phyloP scores from a whole-genome alignment of 257 asterid genomes.

The Solanum chiquidenum region DNA sequence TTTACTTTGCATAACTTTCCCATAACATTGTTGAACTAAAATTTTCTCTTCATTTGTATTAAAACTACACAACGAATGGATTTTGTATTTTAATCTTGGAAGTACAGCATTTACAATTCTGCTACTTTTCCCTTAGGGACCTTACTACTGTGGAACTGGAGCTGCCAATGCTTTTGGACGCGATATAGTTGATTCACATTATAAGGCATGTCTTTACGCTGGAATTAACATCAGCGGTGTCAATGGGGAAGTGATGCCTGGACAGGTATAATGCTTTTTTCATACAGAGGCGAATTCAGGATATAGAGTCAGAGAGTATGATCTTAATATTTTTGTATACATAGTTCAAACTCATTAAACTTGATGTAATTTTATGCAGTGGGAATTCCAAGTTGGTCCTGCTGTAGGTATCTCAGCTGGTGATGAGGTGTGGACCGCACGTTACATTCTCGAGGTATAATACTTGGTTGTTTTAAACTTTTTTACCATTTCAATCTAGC shows the following conservation, averaged over 20 bases:
- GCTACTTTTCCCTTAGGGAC: slow-evolving; percentile 44
- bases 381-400: slow-evolving; percentile 99
- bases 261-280: slow-evolving; percentile 36
- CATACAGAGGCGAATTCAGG: not conserved
- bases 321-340: not conserved
- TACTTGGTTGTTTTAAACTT: not conserved
- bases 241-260: slow-evolving; percentile 95
- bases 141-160: slow-evolving; percentile 81
- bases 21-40: not conserved
- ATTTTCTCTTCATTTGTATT: too few relatives aligned
- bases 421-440: slow-evolving; percentile 87
- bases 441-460: slow-evolving; percentile 79
- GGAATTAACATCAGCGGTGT: slow-evolving; percentile 86
- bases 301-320: not conserved
- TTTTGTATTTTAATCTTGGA: too few relatives aligned
- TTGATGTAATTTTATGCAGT: slow-evolving; percentile 17
- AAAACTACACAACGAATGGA: too few relatives aligned
- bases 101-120: not conserved
- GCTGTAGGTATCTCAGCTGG: slow-evolving; percentile 83
- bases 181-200: slow-evolving; percentile 72
- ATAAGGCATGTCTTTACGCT: slow-evolving; percentile 77
- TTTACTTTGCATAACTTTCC: not conserved
- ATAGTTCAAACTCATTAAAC: not conserved
- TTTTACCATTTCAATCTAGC: not conserved
- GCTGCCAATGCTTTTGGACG: slow-evolving; percentile 92